These are phyloP conservation scores for Clohesyomyces aquaticus DNA, from an alignment of 495 filamentous ascomycete genomes.

Conservation along the genomic window DNA sequence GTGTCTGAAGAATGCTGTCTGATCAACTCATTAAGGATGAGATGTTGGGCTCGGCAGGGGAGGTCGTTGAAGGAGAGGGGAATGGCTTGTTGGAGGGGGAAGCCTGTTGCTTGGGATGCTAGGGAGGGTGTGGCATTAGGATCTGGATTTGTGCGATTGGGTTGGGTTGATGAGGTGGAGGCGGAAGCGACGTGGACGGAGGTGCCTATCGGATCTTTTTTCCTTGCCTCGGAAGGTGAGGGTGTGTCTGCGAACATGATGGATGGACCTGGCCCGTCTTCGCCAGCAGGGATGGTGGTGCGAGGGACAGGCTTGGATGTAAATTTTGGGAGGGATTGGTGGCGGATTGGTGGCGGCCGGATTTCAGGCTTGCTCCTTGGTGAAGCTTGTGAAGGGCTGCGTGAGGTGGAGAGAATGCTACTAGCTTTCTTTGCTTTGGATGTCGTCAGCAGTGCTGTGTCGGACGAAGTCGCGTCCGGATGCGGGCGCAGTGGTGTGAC, in stretches of 20 bases:
- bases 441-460: slow-evolving; percentile 30
- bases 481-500: slow-evolving; percentile 33
- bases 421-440: background rate
- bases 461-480: slow-evolving; percentile 27
- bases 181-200: slow-evolving; percentile 7
- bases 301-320: slow-evolving; percentile 75
- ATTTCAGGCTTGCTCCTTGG: slow-evolving; percentile 32
- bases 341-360: slow-evolving; percentile 55
- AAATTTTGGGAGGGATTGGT: slow-evolving; percentile 59
- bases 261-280: slow-evolving; percentile 62
- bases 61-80: slow-evolving; percentile 84
- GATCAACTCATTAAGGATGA: slow-evolving; percentile 86
- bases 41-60: slow-evolving; percentile 77
- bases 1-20: slow-evolving; percentile 68
- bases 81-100: slow-evolving; percentile 58
- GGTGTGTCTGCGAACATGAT: slow-evolving; percentile 74
- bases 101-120: slow-evolving; percentile 52
- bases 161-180: background rate
- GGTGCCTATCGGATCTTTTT: slow-evolving; percentile 33
- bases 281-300: slow-evolving; percentile 66
- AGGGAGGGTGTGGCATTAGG: background rate
- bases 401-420: background rate
- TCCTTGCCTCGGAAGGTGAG: slow-evolving; percentile 35
- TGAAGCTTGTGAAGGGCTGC: slow-evolving; percentile 7
- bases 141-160: background rate